Evolutionary conservation across 202 grass and related monocot species (phyloP).

Genomic region (Setaria viridis): DNA sequence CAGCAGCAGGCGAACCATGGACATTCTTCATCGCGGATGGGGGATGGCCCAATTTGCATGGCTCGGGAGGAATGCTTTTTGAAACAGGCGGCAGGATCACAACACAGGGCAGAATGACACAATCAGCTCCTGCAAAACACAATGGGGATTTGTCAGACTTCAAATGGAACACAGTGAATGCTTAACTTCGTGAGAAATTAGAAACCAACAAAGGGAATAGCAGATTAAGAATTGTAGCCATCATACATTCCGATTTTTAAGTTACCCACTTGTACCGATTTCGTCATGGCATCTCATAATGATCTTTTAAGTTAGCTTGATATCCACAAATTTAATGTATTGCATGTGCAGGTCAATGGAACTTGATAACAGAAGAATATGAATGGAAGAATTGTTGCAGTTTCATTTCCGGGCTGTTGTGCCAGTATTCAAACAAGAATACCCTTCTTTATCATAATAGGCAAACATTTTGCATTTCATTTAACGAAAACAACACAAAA

Average conservation of each 20-base stretch:
- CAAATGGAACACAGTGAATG: background rate
- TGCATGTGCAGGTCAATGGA: background rate
- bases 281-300: background rate
- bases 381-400: background rate
- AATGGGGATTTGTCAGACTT: background rate
- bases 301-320: background rate
- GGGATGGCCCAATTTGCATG: constrained; percentile 27
- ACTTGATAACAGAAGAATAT: background rate
- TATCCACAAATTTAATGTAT: background rate
- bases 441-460: background rate
- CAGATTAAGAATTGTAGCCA: constrained; percentile 24
- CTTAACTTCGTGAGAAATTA: background rate
- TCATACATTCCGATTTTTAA: background rate
- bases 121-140: constrained; percentile 34
- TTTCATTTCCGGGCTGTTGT: constrained; percentile 5
- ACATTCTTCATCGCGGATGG: background rate
- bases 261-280: background rate
- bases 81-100: constrained; percentile 9
- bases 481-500: background rate
- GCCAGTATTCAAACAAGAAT: constrained; percentile 12
- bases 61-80: constrained; percentile 33
- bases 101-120: background rate
- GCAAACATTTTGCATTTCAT: background rate
- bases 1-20: constrained; percentile 22
- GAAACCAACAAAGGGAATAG: background rate